Evolutionary conservation across 75 land plant species (phyloP).

Genomic region (Cryptomeria japonica): DNA sequence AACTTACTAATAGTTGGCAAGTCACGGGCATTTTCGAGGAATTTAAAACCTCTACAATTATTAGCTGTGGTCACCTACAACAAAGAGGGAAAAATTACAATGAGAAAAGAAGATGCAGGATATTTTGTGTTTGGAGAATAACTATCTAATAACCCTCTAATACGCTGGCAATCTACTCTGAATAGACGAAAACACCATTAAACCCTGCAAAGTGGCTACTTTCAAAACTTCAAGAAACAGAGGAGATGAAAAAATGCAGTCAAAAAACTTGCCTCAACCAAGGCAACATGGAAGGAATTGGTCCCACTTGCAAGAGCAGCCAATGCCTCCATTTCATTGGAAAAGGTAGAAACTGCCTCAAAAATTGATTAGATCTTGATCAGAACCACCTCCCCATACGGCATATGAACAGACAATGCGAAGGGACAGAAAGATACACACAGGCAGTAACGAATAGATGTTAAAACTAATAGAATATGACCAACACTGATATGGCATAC

Average conservation of each 20-base stretch:
- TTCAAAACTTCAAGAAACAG: background rate
- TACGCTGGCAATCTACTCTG: background rate
- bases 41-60: slow-evolving; percentile 37
- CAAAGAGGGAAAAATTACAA: background rate
- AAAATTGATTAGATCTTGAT: slow-evolving; percentile 2
- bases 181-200: background rate
- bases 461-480: background rate
- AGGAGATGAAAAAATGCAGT: background rate
- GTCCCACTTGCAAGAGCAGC: slow-evolving; percentile 36
- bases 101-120: background rate
- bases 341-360: slow-evolving; percentile 55
- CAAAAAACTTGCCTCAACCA: slow-evolving; percentile 57
- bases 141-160: background rate
- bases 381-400: slow-evolving; percentile 1
- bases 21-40: slow-evolving; percentile 53
- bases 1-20: slow-evolving; percentile 74
- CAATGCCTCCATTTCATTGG: slow-evolving; percentile 46
- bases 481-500: background rate
- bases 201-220: background rate
- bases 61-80: slow-evolving; percentile 41
- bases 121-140: background rate
- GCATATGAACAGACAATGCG: background rate
- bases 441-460: background rate
- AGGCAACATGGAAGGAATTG: slow-evolving; percentile 61
- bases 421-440: background rate